Conservation (phyloP, 495 filamentous ascomycete genomes). For the Aspergillus kassunensis region DNA sequence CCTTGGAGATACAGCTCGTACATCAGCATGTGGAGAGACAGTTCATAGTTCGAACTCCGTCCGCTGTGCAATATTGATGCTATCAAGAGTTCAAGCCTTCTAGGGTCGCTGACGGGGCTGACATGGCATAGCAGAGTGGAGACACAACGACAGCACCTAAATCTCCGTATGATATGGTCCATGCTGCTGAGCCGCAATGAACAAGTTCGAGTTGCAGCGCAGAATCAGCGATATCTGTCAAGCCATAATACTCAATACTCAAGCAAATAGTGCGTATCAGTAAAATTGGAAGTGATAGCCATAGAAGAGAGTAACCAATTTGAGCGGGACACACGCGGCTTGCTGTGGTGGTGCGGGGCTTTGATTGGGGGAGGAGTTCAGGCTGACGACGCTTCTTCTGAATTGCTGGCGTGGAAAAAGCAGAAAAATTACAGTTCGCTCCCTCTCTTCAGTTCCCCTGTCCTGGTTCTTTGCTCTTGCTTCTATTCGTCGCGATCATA, state of each 20-base stretch:
- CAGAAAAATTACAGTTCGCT: slow-evolving; percentile 13
- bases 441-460: slow-evolving; percentile 10
- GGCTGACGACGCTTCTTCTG: slow-evolving; percentile 46
- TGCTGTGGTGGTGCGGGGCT: slow-evolving; percentile 30
- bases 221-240: no score
- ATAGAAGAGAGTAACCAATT: slow-evolving; percentile 28
- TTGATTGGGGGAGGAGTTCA: slow-evolving; percentile 38
- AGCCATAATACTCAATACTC: no score
- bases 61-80: neutral
- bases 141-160: slow-evolving; percentile 1
- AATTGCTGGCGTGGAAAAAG: slow-evolving; percentile 28
- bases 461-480: slow-evolving; percentile 10
- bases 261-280: no score
- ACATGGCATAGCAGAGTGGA: neutral
- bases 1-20: slow-evolving; percentile 19
- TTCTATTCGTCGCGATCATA: no score
- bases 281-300: no score
- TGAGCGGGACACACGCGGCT: slow-evolving; percentile 44
- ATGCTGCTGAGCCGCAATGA: neutral
- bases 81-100: neutral
- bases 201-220: neutral
- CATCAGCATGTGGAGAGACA: slow-evolving; percentile 13
- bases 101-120: neutral
- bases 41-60: neutral
- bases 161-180: neutral